These are phyloP conservation scores for Chlamydomonas sphaeroides DNA, from an alignment of 139 green algal genomes.

Conservation along the genomic window DNA sequence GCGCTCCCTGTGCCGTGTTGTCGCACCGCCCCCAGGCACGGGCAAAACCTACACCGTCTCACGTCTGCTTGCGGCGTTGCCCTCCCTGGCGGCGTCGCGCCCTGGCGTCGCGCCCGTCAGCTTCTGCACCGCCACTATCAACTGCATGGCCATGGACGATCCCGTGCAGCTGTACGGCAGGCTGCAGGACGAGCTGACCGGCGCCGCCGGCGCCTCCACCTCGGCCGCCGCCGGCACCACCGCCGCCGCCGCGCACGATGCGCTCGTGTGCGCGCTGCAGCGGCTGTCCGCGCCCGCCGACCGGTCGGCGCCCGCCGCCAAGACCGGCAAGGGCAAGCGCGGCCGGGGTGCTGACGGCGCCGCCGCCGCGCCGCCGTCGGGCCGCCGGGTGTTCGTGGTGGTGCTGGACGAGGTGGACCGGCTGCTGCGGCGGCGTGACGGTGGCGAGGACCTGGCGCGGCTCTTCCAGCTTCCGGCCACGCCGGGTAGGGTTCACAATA, in stretches of 20 bases:
- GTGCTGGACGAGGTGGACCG: constrained; percentile 70
- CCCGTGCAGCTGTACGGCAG: constrained; percentile 15
- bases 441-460: constrained; percentile 45
- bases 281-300: background rate
- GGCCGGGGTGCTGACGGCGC: background rate
- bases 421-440: constrained; percentile 35
- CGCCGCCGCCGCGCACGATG: background rate
- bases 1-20: background rate
- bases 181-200: constrained; percentile 7
- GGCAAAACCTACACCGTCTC: constrained; percentile 56
- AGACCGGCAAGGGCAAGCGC: background rate
- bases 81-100: background rate
- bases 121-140: constrained; percentile 43
- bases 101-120: too few relatives aligned
- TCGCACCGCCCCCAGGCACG: constrained; percentile 28
- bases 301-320: too few relatives aligned
- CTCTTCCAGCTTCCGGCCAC: constrained; percentile 62
- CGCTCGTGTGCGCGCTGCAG: background rate
- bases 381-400: constrained; percentile 40
- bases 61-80: constrained; percentile 15
- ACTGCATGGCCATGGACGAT: constrained; percentile 50
- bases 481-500: too few relatives aligned
- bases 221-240: background rate
- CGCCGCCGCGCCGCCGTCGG: background rate
- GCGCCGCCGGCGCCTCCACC: background rate